Percentiles rank a stretch among this genome's conserved stretches.
Conservation (phyloP, 768 basidiomycete species). For the Boletus rubroflammeus region DNA sequence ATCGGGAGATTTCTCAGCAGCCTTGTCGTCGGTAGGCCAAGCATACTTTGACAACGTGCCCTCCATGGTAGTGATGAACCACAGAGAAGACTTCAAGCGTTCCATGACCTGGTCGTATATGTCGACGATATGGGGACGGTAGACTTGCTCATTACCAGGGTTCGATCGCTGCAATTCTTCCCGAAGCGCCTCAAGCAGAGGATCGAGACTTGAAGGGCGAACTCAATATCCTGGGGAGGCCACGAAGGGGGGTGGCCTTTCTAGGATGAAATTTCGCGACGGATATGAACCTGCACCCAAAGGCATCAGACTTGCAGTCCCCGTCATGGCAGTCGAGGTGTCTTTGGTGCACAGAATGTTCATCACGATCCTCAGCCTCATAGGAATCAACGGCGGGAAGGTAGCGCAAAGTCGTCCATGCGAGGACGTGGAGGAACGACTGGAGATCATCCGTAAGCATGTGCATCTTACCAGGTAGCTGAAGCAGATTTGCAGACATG, state of each 20-base stretch:
- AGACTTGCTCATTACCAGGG: not conserved
- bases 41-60: not conserved
- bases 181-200: not conserved
- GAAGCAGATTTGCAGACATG: not conserved
- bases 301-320: no score
- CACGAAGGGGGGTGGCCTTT: not conserved
- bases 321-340: no score
- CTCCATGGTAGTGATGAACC: not conserved
- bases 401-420: not conserved
- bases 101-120: not conserved
- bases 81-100: not conserved
- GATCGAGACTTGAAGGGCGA: no score
- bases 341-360: no score
- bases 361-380: not conserved
- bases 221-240: no score
- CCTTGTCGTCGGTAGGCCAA: conserved; percentile 1
- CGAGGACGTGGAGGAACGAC: conserved; percentile 22
- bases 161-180: not conserved
- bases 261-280: not conserved
- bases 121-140: not conserved
- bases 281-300: not conserved
- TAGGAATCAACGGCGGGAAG: not conserved
- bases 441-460: conserved; percentile 30
- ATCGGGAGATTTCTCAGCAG: not conserved
- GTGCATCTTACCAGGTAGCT: conserved; percentile 10